Base-by-base conservation (phyloP, 2,329 filamentous ascomycete species). In the Pseudonectria buxi region DNA sequence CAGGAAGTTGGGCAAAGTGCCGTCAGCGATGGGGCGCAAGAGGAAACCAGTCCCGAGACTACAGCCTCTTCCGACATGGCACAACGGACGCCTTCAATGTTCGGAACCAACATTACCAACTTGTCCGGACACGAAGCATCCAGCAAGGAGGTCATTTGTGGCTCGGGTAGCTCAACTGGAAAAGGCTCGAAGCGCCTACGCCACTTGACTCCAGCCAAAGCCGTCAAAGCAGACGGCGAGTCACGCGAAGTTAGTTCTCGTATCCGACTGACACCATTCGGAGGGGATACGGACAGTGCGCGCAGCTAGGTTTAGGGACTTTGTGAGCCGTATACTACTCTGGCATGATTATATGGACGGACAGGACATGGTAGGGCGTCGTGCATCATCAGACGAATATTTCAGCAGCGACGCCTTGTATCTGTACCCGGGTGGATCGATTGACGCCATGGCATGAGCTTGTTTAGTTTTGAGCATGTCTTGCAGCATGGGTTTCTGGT, bases 151-250 rank as follows among this genome's bases (percentile, higher is more conserved):
- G 40, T 29, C 40, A 38, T 27, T 44, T 37, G 14, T 37, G 47
- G 30, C 16, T 40, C 36, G 6, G 26, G 30, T 9, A 43, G 22
- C 16, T 35, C 33, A 42, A 43, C 12, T 4, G 64, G 65, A 9
- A 65, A 61, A 27, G 56, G 60, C n/a, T 45, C 47, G 26, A 76
- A 74, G 47, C 63, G 72, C 24, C 53, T 56, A 36, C 63, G 69
- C 10, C 59, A 65, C 33, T 68, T 69, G 32, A 72, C 69, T 1
- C 66, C 69, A 7, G 59, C 59, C n/a, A 68, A 64, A 43, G 63
- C 51, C 7, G 63, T 70, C 12, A 70, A 71, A 26, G 64, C 68
- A 14, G 67, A 72, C 32, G 64, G 72, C 28, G 66, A 71, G 40
- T 61, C 64, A 24, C 58, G 59, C 10, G 56, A 59, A 9, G 42